These are phyloP conservation scores for Picochlorum sp. DNA, from an alignment of 139 green algal species.

Conservation along the genomic window DNA sequence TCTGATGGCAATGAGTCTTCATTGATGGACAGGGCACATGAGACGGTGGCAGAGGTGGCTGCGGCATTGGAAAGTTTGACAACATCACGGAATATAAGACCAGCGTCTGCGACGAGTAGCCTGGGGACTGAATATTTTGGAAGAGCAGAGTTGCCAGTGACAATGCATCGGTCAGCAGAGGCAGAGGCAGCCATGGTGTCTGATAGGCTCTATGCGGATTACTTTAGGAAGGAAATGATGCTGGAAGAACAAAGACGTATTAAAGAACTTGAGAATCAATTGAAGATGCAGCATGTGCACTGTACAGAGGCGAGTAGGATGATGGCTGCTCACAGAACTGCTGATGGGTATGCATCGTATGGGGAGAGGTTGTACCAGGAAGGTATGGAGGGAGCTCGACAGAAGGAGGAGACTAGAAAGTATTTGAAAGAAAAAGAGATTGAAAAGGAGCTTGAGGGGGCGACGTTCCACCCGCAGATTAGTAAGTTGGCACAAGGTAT, in stretches of 20 bases:
- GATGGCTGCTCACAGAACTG: constrained; percentile 52
- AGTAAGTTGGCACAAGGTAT: constrained; percentile 17
- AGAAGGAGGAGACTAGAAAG: constrained; percentile 26
- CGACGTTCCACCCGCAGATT: constrained; percentile 65
- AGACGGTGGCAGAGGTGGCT: neutral
- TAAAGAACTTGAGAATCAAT: constrained; percentile 25
- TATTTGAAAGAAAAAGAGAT: constrained; percentile 38
- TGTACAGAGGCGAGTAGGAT: constrained; percentile 56
- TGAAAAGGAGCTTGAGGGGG: constrained; percentile 39
- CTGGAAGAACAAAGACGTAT: constrained; percentile 39
- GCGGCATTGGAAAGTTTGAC: neutral
- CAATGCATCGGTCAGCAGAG: neutral
- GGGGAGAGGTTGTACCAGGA: constrained; percentile 77
- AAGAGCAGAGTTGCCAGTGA: neutral
- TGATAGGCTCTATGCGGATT: constrained; percentile 47
- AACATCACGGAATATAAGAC: neutral
- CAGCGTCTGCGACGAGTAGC: constrained; percentile 12
- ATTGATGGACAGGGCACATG: neutral
- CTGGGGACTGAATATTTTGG: constrained; percentile 11
- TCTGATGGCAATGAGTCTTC: neutral
- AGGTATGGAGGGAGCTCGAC: constrained; percentile 42
- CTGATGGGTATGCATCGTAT: constrained; percentile 60
- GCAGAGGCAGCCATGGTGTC: constrained; percentile 2
- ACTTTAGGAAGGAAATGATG: constrained; percentile 31
- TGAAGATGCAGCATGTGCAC: constrained; percentile 28